phyloP scores from a whole-genome alignment of 495 filamentous ascomycete species.

The Cladorrhinum samala region DNA sequence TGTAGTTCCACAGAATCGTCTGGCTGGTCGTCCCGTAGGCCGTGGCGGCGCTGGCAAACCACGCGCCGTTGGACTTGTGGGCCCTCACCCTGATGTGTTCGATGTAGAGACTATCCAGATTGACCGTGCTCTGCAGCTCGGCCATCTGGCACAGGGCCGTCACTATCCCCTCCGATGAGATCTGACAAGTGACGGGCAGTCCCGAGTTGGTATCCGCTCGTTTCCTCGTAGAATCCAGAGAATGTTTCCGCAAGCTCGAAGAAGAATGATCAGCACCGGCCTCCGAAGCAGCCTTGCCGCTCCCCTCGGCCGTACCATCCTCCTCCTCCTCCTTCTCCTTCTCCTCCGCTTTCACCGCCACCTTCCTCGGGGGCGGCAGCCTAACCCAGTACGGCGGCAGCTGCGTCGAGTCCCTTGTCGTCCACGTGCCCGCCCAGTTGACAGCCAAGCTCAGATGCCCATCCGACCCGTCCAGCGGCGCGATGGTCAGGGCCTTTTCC shows the following conservation, averaged over 20 bases:
- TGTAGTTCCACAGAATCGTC: conserved; percentile 56
- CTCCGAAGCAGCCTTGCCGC: not conserved
- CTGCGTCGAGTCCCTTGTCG: conserved; percentile 43
- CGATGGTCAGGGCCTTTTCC: conserved; percentile 50
- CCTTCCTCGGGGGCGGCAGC: conserved; percentile 33
- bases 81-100: conserved; percentile 34
- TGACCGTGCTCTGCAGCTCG: conserved; percentile 18
- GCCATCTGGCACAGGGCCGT: conserved; percentile 33
- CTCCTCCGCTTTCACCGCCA: not conserved
- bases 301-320: not conserved
- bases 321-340: not conserved
- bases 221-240: conserved; percentile 32
- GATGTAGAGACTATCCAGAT: conserved; percentile 36
- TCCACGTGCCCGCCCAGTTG: conserved; percentile 53
- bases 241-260: conserved; percentile 22
- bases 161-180: conserved; percentile 36
- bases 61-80: conserved; percentile 38
- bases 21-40: conserved; percentile 47
- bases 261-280: conserved; percentile 5
- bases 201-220: conserved; percentile 16
- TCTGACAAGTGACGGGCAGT: conserved; percentile 39
- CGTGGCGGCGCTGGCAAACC: conserved; percentile 53
- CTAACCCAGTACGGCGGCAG: conserved; percentile 60
- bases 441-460: conserved; percentile 54
- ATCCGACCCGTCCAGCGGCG: conserved; percentile 55